These are phyloP conservation scores for Penicillium canariense DNA, from an alignment of 495 filamentous ascomycete species.

Conservation along the genomic window DNA sequence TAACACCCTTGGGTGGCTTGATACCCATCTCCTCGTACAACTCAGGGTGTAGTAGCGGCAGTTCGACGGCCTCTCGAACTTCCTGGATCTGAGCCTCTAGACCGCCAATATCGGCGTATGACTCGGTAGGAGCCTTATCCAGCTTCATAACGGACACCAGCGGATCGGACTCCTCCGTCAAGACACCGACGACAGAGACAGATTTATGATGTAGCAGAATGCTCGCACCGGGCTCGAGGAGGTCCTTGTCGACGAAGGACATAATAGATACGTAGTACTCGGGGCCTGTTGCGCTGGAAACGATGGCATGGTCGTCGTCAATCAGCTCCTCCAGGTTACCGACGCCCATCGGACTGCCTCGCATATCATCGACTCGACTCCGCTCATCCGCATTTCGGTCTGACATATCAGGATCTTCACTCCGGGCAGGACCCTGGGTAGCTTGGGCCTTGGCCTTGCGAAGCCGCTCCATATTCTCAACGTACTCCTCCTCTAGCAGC, in stretches of 20 bases:
- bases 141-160: slow-evolving; percentile 99
- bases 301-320: slow-evolving; percentile 98
- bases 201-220: slow-evolving; percentile 97
- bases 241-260: slow-evolving; percentile 99
- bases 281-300: slow-evolving; percentile 93
- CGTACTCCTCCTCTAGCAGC: slow-evolving; percentile 95
- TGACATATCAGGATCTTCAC: slow-evolving; percentile 43
- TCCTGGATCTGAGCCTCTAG: slow-evolving; percentile 95
- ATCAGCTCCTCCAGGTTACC: slow-evolving; percentile 98
- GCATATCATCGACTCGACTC: slow-evolving; percentile 96
- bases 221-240: slow-evolving; percentile 93
- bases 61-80: slow-evolving; percentile 93
- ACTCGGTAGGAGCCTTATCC: slow-evolving; percentile 97
- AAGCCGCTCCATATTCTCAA: slow-evolving; percentile 95
- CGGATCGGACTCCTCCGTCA: slow-evolving; percentile 95
- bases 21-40: slow-evolving; percentile 99
- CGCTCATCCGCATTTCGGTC: slow-evolving; percentile 91
- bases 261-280: slow-evolving; percentile 99
- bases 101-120: slow-evolving; percentile 98
- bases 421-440: slow-evolving; percentile 51
- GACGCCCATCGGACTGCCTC: slow-evolving; percentile 97
- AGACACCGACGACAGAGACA: slow-evolving; percentile 94
- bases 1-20: slow-evolving; percentile 99
- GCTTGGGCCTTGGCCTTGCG: slow-evolving; percentile 88
- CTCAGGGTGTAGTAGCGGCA: slow-evolving; percentile 94